Percentiles rank a stretch among this genome's conserved stretches.
Evolutionary conservation across 371 early-diverging fungal genomes (phyloP).

Genomic region (Apophysomyces variabilis): DNA sequence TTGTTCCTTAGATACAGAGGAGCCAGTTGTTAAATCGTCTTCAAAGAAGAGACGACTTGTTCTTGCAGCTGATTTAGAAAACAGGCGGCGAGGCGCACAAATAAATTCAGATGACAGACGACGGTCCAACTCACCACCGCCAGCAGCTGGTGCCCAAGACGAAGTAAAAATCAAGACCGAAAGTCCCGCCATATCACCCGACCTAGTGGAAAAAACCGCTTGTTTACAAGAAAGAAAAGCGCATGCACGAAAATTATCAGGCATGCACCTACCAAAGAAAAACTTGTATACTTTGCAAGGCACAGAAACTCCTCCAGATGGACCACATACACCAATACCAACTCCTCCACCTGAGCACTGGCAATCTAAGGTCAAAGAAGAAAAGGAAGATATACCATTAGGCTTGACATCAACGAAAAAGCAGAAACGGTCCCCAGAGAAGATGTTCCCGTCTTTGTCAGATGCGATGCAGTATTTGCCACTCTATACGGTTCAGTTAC

Average conservation of each 20-base stretch:
- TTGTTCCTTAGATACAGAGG: neutral
- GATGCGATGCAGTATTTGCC: slow-evolving; percentile 63
- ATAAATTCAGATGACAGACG: neutral
- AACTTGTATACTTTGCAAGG: slow-evolving; percentile 27
- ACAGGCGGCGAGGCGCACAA: neutral
- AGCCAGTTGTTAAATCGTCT: slow-evolving; percentile 14
- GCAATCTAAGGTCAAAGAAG: slow-evolving; percentile 41
- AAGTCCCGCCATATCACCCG: neutral
- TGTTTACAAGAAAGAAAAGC: slow-evolving; percentile 18
- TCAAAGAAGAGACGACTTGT: slow-evolving; percentile 39
- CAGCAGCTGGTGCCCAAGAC: neutral
- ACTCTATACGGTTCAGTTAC: slow-evolving; percentile 69
- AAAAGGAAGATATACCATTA: slow-evolving; percentile 25
- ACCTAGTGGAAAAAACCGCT: neutral
- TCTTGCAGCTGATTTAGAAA: slow-evolving; percentile 33
- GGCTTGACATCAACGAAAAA: neutral
- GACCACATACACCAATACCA: slow-evolving; percentile 50
- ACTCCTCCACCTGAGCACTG: slow-evolving; percentile 55
- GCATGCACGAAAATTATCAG: slow-evolving; percentile 42
- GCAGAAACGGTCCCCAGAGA: slow-evolving; percentile 18
- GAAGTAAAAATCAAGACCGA: slow-evolving; percentile 11
- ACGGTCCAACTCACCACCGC: neutral
- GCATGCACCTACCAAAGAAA: slow-evolving; percentile 45
- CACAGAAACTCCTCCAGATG: slow-evolving; percentile 38
- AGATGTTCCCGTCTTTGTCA: slow-evolving; percentile 19